phyloP scores from a whole-genome alignment of 371 early-diverging fungal genomes.

The Circinella umbellata region DNA sequence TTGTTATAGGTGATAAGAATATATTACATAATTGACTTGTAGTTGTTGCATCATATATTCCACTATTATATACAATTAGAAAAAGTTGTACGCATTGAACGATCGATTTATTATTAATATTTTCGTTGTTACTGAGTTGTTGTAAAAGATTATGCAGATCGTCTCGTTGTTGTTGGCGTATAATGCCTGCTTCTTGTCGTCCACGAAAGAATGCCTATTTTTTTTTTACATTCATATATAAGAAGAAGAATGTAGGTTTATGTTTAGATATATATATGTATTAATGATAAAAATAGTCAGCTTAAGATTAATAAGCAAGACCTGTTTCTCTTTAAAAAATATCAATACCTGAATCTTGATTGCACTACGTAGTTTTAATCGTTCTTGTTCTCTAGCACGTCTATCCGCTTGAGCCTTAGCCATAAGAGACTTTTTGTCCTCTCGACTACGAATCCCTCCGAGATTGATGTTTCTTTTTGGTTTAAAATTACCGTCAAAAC shows the following conservation, averaged over 20 bases:
- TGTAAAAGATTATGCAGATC: slow-evolving; percentile 10
- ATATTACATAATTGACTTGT: neutral
- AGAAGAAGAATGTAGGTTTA: neutral
- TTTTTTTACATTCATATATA: slow-evolving; percentile 4
- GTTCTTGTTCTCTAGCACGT: slow-evolving; percentile 72
- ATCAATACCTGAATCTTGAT: slow-evolving; percentile 65
- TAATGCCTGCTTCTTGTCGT: slow-evolving; percentile 27
- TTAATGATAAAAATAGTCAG: neutral
- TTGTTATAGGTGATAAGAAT: neutral
- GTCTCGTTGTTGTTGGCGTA: slow-evolving; percentile 14
- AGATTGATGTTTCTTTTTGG: slow-evolving; percentile 77
- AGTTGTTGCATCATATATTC: neutral
- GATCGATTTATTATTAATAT: neutral
- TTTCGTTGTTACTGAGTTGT: neutral
- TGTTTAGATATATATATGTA: neutral
- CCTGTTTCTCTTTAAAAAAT: neutral
- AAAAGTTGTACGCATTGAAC: slow-evolving; percentile 13
- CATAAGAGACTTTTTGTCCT: slow-evolving; percentile 71
- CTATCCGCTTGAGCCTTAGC: slow-evolving; percentile 79
- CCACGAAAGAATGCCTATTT: slow-evolving; percentile 53
- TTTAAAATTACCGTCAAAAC: slow-evolving; percentile 78
- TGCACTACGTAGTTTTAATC: slow-evolving; percentile 62
- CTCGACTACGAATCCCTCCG: slow-evolving; percentile 70
- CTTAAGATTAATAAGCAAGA: too few species aligned
- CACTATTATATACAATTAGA: neutral